A percentile compares a stretch with the other conserved stretches of the same genome.
phyloP scores from a whole-genome alignment of 257 asterid genomes.

The Lavandula angustifolia region DNA sequence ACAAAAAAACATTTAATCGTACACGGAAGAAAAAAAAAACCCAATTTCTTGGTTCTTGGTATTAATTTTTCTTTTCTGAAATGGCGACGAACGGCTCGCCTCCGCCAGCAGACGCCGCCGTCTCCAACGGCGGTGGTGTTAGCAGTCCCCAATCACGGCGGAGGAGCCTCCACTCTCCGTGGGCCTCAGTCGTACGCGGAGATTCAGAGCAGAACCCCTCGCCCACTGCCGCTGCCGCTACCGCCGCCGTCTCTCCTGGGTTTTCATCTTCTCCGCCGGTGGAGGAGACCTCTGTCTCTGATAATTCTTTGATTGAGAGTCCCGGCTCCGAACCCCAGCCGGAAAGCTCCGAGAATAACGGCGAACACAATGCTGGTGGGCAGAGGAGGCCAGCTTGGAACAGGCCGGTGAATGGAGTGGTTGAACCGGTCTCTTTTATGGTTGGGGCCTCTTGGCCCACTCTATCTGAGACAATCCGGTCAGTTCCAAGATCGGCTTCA shows the following conservation, averaged over 20 bases:
- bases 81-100: constrained; percentile 40
- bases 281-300: constrained; percentile 41
- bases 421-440: constrained; percentile 64
- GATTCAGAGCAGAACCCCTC: constrained; percentile 43
- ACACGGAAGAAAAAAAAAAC: no score
- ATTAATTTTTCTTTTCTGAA: not conserved
- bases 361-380: constrained; percentile 53
- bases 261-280: constrained; percentile 38
- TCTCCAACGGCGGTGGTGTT: constrained; percentile 36
- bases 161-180: constrained; percentile 43
- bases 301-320: constrained; percentile 39
- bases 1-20: no score
- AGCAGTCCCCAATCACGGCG: constrained; percentile 45
- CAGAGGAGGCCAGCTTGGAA: constrained; percentile 72
- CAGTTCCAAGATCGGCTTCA: constrained; percentile 45
- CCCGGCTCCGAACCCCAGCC: constrained; percentile 40
- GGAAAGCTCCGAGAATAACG: constrained; percentile 43
- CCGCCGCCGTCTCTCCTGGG: no score
- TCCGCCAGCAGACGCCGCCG: constrained; percentile 24
- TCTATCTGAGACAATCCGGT: constrained; percentile 66
- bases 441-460: constrained; percentile 58
- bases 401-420: constrained; percentile 61
- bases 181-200: constrained; percentile 75
- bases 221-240: constrained; percentile 30
- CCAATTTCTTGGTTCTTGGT: no score